Evolutionary conservation across 2,329 filamentous ascomycete species (phyloP).

Genomic region (Aspergillus melleus): DNA sequence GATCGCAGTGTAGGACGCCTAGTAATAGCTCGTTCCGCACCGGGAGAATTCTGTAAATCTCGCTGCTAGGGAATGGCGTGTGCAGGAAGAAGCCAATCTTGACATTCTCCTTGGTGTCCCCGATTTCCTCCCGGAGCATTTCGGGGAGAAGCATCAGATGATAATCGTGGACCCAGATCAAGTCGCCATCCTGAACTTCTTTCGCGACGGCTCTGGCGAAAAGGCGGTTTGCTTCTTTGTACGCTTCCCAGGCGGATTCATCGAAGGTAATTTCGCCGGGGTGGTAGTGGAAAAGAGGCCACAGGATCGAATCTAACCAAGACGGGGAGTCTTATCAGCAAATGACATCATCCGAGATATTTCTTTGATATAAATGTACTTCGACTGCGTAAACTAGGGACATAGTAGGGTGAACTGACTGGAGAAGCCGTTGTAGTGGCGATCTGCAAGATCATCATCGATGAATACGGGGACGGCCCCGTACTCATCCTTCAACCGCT

Average conservation of each 20-base stretch:
- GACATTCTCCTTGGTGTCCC: slow-evolving; percentile 78
- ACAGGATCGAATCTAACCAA: slow-evolving; percentile 81
- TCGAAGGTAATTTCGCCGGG: slow-evolving; percentile 98
- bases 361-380: background rate
- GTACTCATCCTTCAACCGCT: slow-evolving; percentile 81
- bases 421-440: slow-evolving; percentile 97
- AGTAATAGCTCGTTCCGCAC: slow-evolving; percentile 85
- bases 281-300: slow-evolving; percentile 98
- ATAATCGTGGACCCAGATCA: slow-evolving; percentile 99
- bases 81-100: slow-evolving; percentile 99
- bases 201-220: slow-evolving; percentile 86
- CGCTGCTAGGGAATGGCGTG: slow-evolving; percentile 93
- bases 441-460: slow-evolving; percentile 87
- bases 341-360: background rate
- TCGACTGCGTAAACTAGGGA: background rate
- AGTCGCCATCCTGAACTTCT: slow-evolving; percentile 87
- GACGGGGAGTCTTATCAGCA: slow-evolving; percentile 14
- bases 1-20: slow-evolving; percentile 86
- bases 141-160: slow-evolving; percentile 95
- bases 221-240: slow-evolving; percentile 86
- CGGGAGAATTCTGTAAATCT: slow-evolving; percentile 94
- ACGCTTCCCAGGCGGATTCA: slow-evolving; percentile 89
- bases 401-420: slow-evolving; percentile 58
- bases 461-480: slow-evolving; percentile 90
- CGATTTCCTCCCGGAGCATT: slow-evolving; percentile 90